phyloP scores from a whole-genome alignment of 2,329 filamentous ascomycete genomes.

The Myriosclerotinia scirpicola region DNA sequence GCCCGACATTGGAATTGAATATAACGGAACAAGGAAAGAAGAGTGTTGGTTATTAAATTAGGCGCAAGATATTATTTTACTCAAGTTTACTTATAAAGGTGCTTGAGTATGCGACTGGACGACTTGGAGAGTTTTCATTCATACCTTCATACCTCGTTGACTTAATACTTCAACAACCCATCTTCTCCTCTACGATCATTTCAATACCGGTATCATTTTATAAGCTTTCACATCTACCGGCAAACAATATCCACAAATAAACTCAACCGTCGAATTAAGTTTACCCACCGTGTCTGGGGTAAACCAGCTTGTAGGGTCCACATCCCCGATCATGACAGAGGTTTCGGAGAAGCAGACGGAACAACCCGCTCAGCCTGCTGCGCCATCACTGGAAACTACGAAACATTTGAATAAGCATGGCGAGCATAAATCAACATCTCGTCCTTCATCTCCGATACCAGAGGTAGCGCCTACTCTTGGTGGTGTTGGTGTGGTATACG shows the following conservation, averaged over 20 bases:
- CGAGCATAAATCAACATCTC: constrained; percentile 13
- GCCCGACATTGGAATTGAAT: background rate
- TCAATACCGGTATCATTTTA: background rate
- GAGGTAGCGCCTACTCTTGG: background rate
- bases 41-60: background rate
- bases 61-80: background rate
- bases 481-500: constrained; percentile 1
- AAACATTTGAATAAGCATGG: constrained; percentile 2
- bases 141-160: background rate
- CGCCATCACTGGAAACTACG: constrained; percentile 7
- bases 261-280: constrained; percentile 7
- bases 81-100: background rate
- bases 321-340: constrained; percentile 28
- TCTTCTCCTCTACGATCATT: background rate
- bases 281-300: constrained; percentile 8
- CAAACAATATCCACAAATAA: constrained; percentile 4
- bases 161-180: background rate
- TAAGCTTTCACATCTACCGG: background rate
- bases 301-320: constrained; percentile 7
- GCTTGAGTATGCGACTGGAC: background rate
- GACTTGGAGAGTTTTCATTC: too few relatives aligned
- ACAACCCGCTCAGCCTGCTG: constrained; percentile 20
- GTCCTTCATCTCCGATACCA: constrained; percentile 2
- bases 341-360: constrained; percentile 19
- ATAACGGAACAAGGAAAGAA: background rate